Evolutionary conservation across 164 flowering plant genomes (phyloP).

Genomic region (Paratinospora sagittata): DNA sequence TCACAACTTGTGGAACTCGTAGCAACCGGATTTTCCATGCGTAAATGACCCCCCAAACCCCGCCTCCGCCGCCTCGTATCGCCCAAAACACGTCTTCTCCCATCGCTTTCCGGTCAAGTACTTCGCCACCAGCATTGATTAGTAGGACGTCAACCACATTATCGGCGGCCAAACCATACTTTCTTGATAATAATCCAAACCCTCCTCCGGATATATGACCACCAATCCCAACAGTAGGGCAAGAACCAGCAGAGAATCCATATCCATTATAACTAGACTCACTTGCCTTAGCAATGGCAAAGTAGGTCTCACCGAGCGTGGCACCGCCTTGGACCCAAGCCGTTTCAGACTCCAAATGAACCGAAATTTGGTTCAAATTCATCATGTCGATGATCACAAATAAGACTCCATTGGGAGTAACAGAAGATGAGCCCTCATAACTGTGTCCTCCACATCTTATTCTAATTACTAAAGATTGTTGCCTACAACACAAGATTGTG

Average conservation of each 20-base stretch:
- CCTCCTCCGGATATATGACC: slow-evolving; percentile 34
- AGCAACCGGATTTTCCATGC: slow-evolving; percentile 24
- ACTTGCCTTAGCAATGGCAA: slow-evolving; percentile 19
- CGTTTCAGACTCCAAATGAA: slow-evolving; percentile 17
- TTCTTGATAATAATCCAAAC: slow-evolving; percentile 27
- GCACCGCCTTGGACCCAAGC: slow-evolving; percentile 33
- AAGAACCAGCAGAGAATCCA: slow-evolving; percentile 31
- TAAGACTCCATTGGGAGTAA: slow-evolving; percentile 3
- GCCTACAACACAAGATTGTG: slow-evolving; percentile 21
- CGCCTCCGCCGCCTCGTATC: slow-evolving; percentile 24
- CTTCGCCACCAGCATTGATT: slow-evolving; percentile 16
- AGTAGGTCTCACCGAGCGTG: slow-evolving; percentile 28
- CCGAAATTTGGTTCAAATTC: slow-evolving; percentile 21
- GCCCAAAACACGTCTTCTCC: slow-evolving; percentile 33
- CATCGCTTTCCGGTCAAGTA: slow-evolving; percentile 19
- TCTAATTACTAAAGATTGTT: slow-evolving; percentile 14
- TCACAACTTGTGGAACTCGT: slow-evolving; percentile 16
- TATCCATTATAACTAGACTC: too few species aligned
- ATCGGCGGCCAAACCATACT: slow-evolving; percentile 29
- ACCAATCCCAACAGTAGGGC: slow-evolving; percentile 28
- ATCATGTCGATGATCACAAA: slow-evolving; percentile 28
- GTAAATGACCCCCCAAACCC: slow-evolving; percentile 18
- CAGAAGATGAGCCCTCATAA: slow-evolving; percentile 24
- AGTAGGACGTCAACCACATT: slow-evolving; percentile 26
- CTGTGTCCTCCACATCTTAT: slow-evolving; percentile 29